Base-by-base conservation (phyloP, 1,139 yeast species). In the Meyerozyma guilliermondii region DNA sequence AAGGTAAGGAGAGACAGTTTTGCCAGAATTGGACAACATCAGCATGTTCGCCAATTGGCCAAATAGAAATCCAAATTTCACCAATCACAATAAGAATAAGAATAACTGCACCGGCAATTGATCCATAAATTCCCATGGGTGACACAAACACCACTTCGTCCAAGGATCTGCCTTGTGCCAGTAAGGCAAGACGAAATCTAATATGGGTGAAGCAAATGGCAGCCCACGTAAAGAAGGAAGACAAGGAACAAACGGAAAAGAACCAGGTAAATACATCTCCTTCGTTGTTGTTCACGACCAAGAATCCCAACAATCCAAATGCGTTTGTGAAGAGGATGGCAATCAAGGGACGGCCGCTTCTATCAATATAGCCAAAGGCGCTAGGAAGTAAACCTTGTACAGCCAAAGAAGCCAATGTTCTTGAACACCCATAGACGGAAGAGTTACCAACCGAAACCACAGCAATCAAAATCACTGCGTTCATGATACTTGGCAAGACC, bases 271-370 rank as follows among this genome's bases (percentile, higher is more conserved):
- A 82, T 3, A 82, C 74, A 2, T 63, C 59, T 10, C 56, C 62
- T 51, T 81, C 72, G 38, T 79, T 70, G 27, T 67, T 62, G 43
- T 69, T 62, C 4, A 74, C 69, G 16, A 81, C 82, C 44, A 83
- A 70, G 64, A 82, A 84, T 43, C 87, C 81, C 42, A 84, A 64
- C 43, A 76, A 63, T 0, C 88, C 91, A 49, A 84, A 67, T 1
- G 68, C 50, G 41, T 75, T 65, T 39, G 81, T 76, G 43, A 78
- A 60, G 43, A 65, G 43, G 45, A 78, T 71, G 14, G 83, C 76
- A 35, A 71, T 68, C 52, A 79, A 56, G 33, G 85, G 86, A 55
- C 85, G 62, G 17, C 85, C 86, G 38, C 64, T 64, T 44, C 71
- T 65, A 58, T 80, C 85, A 43, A 80, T 70, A 59, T 74, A 80